These are phyloP conservation scores for Usnea hakonensis DNA, from an alignment of 495 filamentous ascomycete species.

Conservation along the genomic window DNA sequence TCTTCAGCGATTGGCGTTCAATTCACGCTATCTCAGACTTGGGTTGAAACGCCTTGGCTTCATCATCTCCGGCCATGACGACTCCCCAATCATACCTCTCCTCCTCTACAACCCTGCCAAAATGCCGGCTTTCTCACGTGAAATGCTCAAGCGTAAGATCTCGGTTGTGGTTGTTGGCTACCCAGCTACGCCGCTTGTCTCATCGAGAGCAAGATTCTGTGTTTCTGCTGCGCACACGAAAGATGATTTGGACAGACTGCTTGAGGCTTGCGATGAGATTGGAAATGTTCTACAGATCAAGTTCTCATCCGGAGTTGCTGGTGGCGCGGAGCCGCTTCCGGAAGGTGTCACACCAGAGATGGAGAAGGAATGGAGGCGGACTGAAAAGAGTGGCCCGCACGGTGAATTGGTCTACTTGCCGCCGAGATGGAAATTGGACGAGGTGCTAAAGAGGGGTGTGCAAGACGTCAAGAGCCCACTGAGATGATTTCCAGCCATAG, in stretches of 20 bases:
- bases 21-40: conserved; percentile 92
- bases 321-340: conserved; percentile 66
- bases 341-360: conserved; percentile 61
- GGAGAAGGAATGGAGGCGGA: conserved; percentile 61
- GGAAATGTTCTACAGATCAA: conserved; percentile 90
- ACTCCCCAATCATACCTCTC: conserved; percentile 92
- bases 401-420: conserved; percentile 23
- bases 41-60: conserved; percentile 94
- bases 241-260: conserved; percentile 87
- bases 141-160: conserved; percentile 96
- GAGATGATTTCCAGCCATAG: conserved; percentile 21
- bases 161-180: conserved; percentile 98
- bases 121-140: conserved; percentile 95
- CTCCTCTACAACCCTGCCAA: conserved; percentile 94
- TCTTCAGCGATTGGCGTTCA: conserved; percentile 93
- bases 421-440: conserved; percentile 32
- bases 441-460: conserved; percentile 31
- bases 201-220: conserved; percentile 90
- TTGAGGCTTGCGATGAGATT: conserved; percentile 86
- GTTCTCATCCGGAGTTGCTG: conserved; percentile 88
- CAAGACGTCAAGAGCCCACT: conserved; percentile 33
- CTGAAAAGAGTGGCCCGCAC: conserved; percentile 11
- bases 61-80: conserved; percentile 95
- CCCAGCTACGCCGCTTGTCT: conserved; percentile 92
- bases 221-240: conserved; percentile 95